Base-by-base conservation (phyloP, 257 asterid genomes). In the Verbascum thapsus region DNA sequence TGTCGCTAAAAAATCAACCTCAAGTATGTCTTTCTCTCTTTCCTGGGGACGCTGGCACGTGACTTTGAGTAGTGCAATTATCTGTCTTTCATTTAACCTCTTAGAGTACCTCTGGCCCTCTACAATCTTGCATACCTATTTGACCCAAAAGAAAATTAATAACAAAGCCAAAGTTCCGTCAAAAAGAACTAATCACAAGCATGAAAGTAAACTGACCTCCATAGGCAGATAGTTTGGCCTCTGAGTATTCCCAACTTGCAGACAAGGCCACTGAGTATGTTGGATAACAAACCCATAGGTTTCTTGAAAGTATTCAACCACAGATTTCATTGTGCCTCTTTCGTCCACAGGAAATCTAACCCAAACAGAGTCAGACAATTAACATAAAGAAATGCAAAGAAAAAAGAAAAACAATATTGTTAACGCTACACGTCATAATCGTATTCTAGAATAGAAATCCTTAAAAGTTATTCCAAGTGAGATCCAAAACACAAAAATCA, bases 1-100 rank as follows among this genome's bases (percentile, higher is more conserved):
- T 41, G 54, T 15, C 0, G 10, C 7, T 3, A 43, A 37, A 66
- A 32, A 18, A 66, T 53, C 44, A 13, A 94, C 99, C 90, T 77
- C 80, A 56, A 85, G 88, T 50, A 94, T 90, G 73, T 88, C 95
- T 0, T 9, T 15, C 58, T 94, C 99, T 60, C 98, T 80, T 34
- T 90, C 96, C 0, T 74, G 80, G 3, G 99, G 98, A 9, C 98
- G 95, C 80, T 90, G 99, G 81, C 99, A 94, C 2, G 99, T 94
- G 61, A 94, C 99, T 61, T 80, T 90, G 41, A 94, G 88, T 13
- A 94, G 83, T 1, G 90, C 95, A 61, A 98, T 90, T 40, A 90
- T 90, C 80, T 94, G 99, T 18, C 78, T 84, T 78, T 94, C 99
- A 72, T 94, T 94, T 59, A 94, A 74, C 69, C 96, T 82, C 80